Evolutionary conservation across 306 rosid species (phyloP), one percentile per base, ranked within the genome.

Genomic region (Rubus parviflorus): DNA sequence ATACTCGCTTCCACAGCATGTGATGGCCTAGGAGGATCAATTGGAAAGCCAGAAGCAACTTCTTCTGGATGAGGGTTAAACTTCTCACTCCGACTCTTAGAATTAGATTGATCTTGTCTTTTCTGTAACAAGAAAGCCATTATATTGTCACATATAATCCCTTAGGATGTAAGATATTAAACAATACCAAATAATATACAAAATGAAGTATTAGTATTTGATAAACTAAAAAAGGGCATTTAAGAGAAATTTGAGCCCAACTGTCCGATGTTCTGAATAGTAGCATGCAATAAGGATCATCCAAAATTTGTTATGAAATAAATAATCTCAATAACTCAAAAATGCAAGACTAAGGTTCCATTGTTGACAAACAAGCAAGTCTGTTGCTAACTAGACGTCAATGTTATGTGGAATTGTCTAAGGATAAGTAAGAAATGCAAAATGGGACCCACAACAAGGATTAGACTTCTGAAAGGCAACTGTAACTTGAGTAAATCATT

Each of bases 1-100:
- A 42, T 51, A 17, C 84, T 79, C 42, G 47, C 85, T 83, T 89
- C 97, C 53, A 75, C 89, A 51, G 84, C 89, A 73, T 96, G 98
- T 58, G 97, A 96, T 73, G 94, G 93, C 84, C 99, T 87, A 53
- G 99, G 99, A n/a, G 99, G 99, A 65, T 96, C 99, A 66, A 96
- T 96, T 67, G 99, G 98, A 87, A 96, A 96, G 47, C 99, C 99
- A 49, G 99, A 96, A 25, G 93, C 98, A 87, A 78, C 96, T 75
- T 96, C 99, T 86, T 92, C 99, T 4, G 91, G 90, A 81, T 96
- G 99, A 86, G 94, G 94, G 74, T 91, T 92, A 81, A 96, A 96
- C 90, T 91, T 96, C 90, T 96, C 99, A 66, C 99, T 96, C 72
- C 98, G 87, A 84, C 99, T 96, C 85, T 89, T 93, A 16, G 98